Conservation (phyloP, 768 basidiomycete genomes). For the Tylopilus rubrobrunneus region DNA sequence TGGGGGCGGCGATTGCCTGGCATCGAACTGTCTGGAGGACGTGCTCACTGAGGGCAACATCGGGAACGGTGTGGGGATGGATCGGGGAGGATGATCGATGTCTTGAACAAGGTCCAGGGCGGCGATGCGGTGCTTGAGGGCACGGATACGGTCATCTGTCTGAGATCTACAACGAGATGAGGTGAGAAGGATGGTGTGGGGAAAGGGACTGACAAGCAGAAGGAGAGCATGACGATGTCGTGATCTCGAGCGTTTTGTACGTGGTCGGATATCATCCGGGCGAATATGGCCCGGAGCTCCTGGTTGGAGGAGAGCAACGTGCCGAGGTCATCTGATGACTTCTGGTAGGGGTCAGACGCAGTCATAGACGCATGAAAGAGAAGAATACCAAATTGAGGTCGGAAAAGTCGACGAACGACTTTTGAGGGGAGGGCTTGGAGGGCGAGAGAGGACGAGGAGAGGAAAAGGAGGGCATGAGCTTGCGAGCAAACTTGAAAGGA, state of each 20-base stretch:
- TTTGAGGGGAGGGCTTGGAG: slow-evolving; percentile 10
- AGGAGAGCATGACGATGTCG: slow-evolving; percentile 42
- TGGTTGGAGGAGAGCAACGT: slow-evolving; percentile 22
- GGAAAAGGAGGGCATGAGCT: not conserved
- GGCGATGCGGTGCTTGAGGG: slow-evolving; percentile 35
- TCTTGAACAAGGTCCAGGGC: slow-evolving; percentile 5
- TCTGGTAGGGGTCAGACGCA: slow-evolving; percentile 14
- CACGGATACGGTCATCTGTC: slow-evolving; percentile 35
- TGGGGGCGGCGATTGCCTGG: slow-evolving; percentile 13
- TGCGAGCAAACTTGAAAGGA: slow-evolving; percentile 21
- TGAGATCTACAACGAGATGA: slow-evolving; percentile 28
- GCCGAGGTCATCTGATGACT: slow-evolving; percentile 28
- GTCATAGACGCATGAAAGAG: not conserved
- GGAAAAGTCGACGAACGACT: slow-evolving; percentile 1
- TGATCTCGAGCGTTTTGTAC: slow-evolving; percentile 16
- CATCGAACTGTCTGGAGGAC: slow-evolving; percentile 1
- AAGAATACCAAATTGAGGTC: slow-evolving; percentile 17
- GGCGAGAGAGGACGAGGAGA: not conserved
- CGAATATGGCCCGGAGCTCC: slow-evolving; percentile 14
- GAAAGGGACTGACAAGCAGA: slow-evolving; percentile 34
- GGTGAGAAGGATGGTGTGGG: not conserved
- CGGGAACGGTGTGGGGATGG: not conserved
- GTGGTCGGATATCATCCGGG: slow-evolving; percentile 23
- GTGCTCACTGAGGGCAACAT: not conserved
- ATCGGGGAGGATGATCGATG: not conserved